Evolutionary conservation across 140 eudicot genomes (phyloP), one percentile per base, ranked within the genome.

Genomic region (Senecio squalidus): DNA sequence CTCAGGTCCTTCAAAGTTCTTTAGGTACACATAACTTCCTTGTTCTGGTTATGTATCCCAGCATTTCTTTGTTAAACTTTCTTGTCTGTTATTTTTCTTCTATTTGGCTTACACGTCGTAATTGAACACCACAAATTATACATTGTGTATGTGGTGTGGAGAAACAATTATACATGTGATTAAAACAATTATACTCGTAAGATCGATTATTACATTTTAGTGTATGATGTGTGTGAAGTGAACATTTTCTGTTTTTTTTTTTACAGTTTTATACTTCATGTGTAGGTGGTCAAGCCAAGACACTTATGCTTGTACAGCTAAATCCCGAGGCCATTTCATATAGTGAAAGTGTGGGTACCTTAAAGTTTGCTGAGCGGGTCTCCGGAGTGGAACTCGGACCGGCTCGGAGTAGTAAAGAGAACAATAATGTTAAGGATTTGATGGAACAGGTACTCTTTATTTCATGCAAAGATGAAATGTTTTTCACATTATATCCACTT

Each of bases 211-310:
- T n/a, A n/a, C n/a, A n/a, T n/a, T n/a, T n/a, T n/a, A n/a, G n/a
- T n/a, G n/a, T n/a, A n/a, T n/a, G n/a, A n/a, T n/a, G n/a, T n/a
- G n/a, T n/a, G n/a, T n/a, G n/a, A n/a, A n/a, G n/a, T n/a, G n/a
- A n/a, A 34, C 11, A 13, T 53, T 6, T 26, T 46, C 3, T n/a
- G 27, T 18, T 51, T 17, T 39, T 47, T 62, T 4, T n/a, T 38
- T 10, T 27, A 6, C 36, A 46, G 24, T 8, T 45, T 71, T 47
- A 21, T 71, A 59, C 83, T n/a, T n/a, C n/a, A n/a, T n/a, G n/a
- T n/a, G n/a, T n/a, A 93, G 99, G 99, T 68, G 99, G 99, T 28
- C 89, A 83, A 39, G 99, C 99, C 52, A 93, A 93, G 87, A 88
- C 99, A 41, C 95, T 93, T 43, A 93, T 93, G 99, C 82, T 93